phyloP scores from a whole-genome alignment of 441 rosid species.

The Populus hybrid region DNA sequence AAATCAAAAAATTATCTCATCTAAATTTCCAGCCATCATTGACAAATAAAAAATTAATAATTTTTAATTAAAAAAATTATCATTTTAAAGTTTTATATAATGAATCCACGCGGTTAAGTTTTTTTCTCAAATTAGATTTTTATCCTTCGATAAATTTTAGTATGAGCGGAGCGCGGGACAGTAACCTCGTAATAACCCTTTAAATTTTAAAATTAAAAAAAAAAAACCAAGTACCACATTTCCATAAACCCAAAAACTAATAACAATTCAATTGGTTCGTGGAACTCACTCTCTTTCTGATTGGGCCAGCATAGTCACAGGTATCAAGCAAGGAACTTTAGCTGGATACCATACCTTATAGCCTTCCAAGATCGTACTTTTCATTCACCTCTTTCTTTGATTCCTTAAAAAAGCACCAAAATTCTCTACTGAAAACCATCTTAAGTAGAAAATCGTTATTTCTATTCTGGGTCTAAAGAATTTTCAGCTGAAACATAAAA shows the following conservation, averaged over 20 bases:
- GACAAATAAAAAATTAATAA: too few relatives aligned
- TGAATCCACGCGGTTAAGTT: too few relatives aligned
- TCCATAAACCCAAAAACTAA: neutral
- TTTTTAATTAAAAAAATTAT: too few relatives aligned
- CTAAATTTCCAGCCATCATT: too few relatives aligned
- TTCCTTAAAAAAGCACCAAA: neutral
- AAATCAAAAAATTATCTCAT: too few relatives aligned
- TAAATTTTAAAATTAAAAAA: too few relatives aligned
- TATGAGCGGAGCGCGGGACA: too few relatives aligned
- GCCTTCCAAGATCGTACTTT: neutral
- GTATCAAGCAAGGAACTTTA: neutral
- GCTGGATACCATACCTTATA: neutral
- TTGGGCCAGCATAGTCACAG: neutral
- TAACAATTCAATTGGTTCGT: neutral
- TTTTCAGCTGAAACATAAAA: neutral
- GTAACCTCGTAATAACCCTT: too few relatives aligned
- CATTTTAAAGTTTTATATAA: too few relatives aligned
- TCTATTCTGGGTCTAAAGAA: neutral
- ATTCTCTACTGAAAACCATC: neutral
- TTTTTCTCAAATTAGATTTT: too few relatives aligned
- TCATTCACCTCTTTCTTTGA: neutral
- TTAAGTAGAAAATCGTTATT: neutral
- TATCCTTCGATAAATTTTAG: too few relatives aligned
- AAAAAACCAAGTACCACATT: neutral
- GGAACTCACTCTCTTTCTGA: neutral